Evolutionary conservation across 108 stramenopile genomes (phyloP).

Genomic region (Nitzschia sp.): DNA sequence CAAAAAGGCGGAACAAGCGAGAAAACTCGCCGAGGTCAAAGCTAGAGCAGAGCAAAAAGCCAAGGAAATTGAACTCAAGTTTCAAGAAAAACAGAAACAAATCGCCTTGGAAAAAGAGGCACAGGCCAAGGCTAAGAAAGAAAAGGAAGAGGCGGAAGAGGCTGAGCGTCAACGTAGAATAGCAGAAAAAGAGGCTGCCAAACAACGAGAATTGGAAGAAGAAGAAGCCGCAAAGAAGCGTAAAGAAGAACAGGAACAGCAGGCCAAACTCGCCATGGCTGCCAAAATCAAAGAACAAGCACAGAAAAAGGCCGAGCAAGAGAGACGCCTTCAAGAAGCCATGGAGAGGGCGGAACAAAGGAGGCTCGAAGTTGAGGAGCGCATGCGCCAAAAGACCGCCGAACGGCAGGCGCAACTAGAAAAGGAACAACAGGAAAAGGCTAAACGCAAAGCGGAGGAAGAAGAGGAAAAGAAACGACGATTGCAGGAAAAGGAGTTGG

Average conservation of each 20-base stretch:
- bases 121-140: conserved; percentile 2
- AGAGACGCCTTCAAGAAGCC: conserved; percentile 7
- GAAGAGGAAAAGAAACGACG: conserved; percentile 7
- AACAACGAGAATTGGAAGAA: conserved; percentile 2
- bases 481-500: conserved; percentile 1
- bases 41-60: conserved; percentile 10
- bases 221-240: conserved; percentile 10
- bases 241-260: background rate
- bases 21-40: conserved; percentile 11
- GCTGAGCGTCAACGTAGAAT: conserved; percentile 3
- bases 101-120: background rate
- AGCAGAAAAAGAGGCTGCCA: background rate
- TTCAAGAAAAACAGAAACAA: conserved; percentile 14
- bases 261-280: conserved; percentile 1
- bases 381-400: conserved; percentile 5
- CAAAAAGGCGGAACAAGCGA: conserved; percentile 16
- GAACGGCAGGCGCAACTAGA: conserved; percentile 14
- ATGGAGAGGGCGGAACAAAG: conserved; percentile 7
- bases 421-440: conserved; percentile 1
- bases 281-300: conserved; percentile 9
- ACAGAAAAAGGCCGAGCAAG: conserved; percentile 15
- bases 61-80: conserved; percentile 12
- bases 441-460: background rate
- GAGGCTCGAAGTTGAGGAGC: conserved; percentile 9
- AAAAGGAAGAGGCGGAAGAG: conserved; percentile 5